Percentiles rank a stretch among this genome's conserved stretches.
These are phyloP conservation scores for Gossypium ekmanianum DNA, from an alignment of 345 rosid species.

Conservation along the genomic window DNA sequence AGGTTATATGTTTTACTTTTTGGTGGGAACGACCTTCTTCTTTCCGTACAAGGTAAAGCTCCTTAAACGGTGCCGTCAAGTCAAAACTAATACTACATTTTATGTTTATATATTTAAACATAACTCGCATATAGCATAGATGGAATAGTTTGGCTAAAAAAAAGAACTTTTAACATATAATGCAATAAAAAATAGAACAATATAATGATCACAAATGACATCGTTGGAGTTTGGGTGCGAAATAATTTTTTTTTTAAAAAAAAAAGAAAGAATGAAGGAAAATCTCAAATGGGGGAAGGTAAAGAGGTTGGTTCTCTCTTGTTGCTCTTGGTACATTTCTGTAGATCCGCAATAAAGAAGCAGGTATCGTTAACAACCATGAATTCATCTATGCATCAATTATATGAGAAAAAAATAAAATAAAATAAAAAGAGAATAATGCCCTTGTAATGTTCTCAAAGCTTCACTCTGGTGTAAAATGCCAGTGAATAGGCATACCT, in stretches of 20 bases:
- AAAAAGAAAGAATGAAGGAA: background rate
- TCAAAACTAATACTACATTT: background rate
- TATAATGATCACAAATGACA: slow-evolving; percentile 1
- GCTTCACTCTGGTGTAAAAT: background rate
- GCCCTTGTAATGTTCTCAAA: background rate
- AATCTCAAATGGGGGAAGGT: slow-evolving; percentile 34
- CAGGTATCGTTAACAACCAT: background rate
- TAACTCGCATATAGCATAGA: background rate
- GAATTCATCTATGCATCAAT: background rate
- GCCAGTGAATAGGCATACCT: background rate
- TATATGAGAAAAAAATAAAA: background rate
- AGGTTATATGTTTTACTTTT: slow-evolving; percentile 1
- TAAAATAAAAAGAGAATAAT: background rate
- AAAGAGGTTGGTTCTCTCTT: slow-evolving; percentile 32
- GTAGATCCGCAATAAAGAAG: background rate
- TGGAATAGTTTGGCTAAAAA: background rate
- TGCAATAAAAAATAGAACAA: slow-evolving; percentile 12
- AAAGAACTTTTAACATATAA: background rate
- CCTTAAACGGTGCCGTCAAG: slow-evolving; percentile 27
- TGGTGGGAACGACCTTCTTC: slow-evolving; percentile 34
- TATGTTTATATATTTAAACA: background rate
- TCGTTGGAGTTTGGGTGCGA: background rate
- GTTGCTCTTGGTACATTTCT: background rate
- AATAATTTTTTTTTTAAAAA: background rate
- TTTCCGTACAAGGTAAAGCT: background rate